Evolutionary conservation across 2,329 filamentous ascomycete species (phyloP), one percentile per base, ranked within the genome.

Genomic region (Venturiaceae sp.): DNA sequence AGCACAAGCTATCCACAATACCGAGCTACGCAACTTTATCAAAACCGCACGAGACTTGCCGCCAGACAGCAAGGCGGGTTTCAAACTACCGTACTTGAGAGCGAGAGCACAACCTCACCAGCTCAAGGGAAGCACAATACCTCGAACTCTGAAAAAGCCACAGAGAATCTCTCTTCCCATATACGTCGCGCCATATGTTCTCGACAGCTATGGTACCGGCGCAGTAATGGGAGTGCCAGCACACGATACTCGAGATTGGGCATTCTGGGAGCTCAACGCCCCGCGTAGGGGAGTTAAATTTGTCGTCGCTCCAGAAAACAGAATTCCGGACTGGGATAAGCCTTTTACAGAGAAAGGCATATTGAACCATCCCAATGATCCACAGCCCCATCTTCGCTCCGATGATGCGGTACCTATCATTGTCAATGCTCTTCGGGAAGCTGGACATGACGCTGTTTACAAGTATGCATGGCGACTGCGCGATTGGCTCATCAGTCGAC

Each of bases 221-320:
- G 90, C 90, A 9, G 87, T 95, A 1, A 95, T 96, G 90, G 91
- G 91, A 46, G 91, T 95, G 7, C 91, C 91, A 0, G 91, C 85
- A 1, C 91, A 96, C 67, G 91, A 96, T 70, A 68, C 79, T 4
- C 81, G 90, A 56, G 91, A 96, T 65, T 78, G 88, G 70, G 81
- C 82, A 1, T 96, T 95, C 69, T 95, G 90, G 87, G 83, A 80
- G 64, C 77, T 84, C 60, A 90, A 95, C 63, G 76, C 80, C 32
- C 76, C 77, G 5, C 76, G 80, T 3, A 74, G 82, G 50, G 81
- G 83, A 2, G 78, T 92, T 32, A 77, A 82, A 2, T 72, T 83
- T 47, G 89, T 91, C 1, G 75, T 92, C 39, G 63, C 67, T 33
- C 67, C 74, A 19, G 59, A 28, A 34, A 32, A 33, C 2, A 21